Base-by-base conservation (phyloP, 2,329 filamentous ascomycete genomes). In the Xylariales sp. region DNA sequence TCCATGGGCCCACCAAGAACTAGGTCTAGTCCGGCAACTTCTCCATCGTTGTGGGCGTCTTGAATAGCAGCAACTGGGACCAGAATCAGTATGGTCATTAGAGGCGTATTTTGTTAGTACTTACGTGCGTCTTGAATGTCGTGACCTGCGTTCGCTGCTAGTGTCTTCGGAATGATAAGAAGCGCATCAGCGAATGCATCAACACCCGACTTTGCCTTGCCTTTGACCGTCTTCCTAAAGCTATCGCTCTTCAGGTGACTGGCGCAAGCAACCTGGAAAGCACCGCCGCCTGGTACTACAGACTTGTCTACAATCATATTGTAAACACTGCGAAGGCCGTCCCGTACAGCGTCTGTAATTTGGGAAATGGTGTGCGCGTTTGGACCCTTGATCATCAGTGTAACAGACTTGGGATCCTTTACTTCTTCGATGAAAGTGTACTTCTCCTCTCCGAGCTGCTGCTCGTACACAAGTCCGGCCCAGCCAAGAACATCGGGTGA, bases 231-330 rank as follows among this genome's bases (percentile, higher is more conserved):
- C 85, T 93, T 97, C 75, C 87, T 86, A 83, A 98, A 97, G 18
- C 87, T 88, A 76, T 97, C 93, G 72, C 93, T 94, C 79, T 91
- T 92, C 69, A 99, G 86, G 81, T 97, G 94, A 54, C 90, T 87
- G 30, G 94, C 93, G 75, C 93, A 97, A 39, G 96, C 94, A 53
- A 99, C 90, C 81, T 99, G 96, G 89, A 97, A 99, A 57, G 96
- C 93, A 75, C 96, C 96, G 65, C 90, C 96, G 66, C 96, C 96
- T 1, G 96, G 96, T 32, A 99, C 93, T 23, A 99, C 96, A 74
- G 92, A 95, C 82, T 91, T 90, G 80, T 99, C 96, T n/a, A 98
- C 95, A 80, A 99, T 98, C 86, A 97, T 97, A 86, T 99, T 99
- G 88, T 97, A 98, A 57, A 98, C 96, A 79, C 93, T 97, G 78